Percentiles rank a stretch among this genome's conserved stretches.
These are phyloP conservation scores for Sideroxylon spinosum DNA, from an alignment of 179 eudicot genomes.

Conservation along the genomic window DNA sequence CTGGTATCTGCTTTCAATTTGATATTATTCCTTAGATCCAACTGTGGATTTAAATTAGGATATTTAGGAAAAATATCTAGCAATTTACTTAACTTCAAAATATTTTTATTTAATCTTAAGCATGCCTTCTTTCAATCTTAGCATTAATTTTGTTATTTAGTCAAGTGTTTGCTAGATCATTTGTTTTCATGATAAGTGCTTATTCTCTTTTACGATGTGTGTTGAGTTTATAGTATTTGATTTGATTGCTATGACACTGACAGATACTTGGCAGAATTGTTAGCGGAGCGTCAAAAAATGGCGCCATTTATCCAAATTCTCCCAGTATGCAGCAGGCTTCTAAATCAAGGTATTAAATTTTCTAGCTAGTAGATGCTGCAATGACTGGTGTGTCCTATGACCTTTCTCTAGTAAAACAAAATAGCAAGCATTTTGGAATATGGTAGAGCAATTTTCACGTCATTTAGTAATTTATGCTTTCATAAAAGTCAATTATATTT, in stretches of 20 bases:
- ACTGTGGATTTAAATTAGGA: not conserved
- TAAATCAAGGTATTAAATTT: constrained; percentile 35
- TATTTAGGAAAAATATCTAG: not conserved
- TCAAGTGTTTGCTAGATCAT: not conserved
- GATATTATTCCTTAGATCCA: not conserved
- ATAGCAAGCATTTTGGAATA: not conserved
- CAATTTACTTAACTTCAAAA: not conserved
- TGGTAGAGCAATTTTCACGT: not conserved
- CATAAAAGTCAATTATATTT: no score
- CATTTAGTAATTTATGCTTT: no score
- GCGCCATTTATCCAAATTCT: constrained; percentile 42
- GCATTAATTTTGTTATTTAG: not conserved
- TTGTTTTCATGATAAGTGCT: not conserved
- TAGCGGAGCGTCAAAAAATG: constrained; percentile 42
- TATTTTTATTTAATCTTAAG: no score
- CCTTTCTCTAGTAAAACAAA: not conserved
- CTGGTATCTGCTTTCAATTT: not conserved
- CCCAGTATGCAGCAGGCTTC: constrained; percentile 43
- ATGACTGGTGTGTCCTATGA: not conserved
- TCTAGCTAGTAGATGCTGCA: not conserved
- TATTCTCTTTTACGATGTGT: constrained; percentile 1
- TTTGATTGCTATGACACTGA: constrained; percentile 10
- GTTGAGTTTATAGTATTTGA: constrained; percentile 7
- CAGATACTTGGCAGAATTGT: constrained; percentile 42
- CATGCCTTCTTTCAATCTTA: no score